Evolutionary conservation across 192 early-diverging fungal species (phyloP).

Genomic region (Lobulomyces angularis): DNA sequence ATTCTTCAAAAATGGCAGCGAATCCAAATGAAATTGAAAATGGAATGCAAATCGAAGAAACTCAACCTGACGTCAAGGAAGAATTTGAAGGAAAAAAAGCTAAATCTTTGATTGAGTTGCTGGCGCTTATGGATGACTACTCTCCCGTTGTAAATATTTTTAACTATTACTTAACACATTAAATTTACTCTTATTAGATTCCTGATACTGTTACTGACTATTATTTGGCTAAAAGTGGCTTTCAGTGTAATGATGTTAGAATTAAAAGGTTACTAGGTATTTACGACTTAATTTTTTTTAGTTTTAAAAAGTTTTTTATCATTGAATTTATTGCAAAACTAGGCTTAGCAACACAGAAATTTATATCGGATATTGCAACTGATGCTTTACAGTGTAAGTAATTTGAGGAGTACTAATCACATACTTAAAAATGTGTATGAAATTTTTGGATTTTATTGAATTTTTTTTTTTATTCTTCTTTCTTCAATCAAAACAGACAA

Average conservation of each 20-base stretch:
- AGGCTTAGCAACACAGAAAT: constrained; percentile 75
- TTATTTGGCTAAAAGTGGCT: constrained; percentile 64
- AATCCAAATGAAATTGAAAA: no score
- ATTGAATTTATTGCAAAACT: constrained; percentile 39
- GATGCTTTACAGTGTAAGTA: constrained; percentile 78
- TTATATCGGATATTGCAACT: constrained; percentile 70
- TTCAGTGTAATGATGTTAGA: constrained; percentile 64
- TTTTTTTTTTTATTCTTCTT: constrained; percentile 3
- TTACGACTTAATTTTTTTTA: background rate
- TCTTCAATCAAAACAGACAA: background rate
- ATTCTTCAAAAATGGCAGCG: no score
- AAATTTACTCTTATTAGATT: constrained; percentile 49
- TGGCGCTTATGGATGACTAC: constrained; percentile 78
- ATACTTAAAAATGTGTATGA: constrained; percentile 51
- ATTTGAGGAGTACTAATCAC: constrained; percentile 9
- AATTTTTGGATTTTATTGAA: constrained; percentile 9
- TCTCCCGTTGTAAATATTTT: constrained; percentile 55
- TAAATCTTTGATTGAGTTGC: constrained; percentile 66
- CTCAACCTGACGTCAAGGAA: no score
- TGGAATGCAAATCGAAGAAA: no score
- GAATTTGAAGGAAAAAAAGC: constrained; percentile 49
- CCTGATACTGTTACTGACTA: constrained; percentile 92
- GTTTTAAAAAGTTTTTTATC: background rate
- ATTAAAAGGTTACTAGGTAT: constrained; percentile 33
- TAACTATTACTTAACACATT: constrained; percentile 2